Conservation (phyloP, 805 yeast genomes). For the Jamesozyma spencerorum region DNA sequence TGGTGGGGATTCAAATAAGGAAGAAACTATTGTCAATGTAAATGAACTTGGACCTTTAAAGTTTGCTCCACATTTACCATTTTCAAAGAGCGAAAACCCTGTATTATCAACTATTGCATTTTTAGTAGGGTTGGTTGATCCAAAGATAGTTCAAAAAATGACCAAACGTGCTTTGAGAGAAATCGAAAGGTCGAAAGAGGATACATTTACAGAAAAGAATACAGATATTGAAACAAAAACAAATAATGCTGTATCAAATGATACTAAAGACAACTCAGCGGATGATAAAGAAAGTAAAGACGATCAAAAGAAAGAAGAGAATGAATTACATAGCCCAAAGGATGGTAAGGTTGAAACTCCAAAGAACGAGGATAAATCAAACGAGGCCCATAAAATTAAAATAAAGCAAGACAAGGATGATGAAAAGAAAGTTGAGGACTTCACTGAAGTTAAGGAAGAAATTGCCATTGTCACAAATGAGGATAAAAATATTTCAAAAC, state of each 20-base stretch:
- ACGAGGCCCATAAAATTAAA: background rate
- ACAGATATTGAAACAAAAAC: conserved; percentile 1
- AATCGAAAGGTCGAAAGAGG: conserved; percentile 6
- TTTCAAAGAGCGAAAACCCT: conserved; percentile 82
- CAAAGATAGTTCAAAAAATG: conserved; percentile 77
- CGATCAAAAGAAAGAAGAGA: background rate
- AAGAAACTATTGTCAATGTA: conserved; percentile 5
- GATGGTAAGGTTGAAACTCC: background rate
- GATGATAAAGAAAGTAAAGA: background rate
- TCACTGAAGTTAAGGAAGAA: background rate
- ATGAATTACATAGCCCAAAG: background rate
- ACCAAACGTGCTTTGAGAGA: conserved; percentile 46
- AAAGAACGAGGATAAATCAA: background rate
- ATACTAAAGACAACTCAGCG: conserved; percentile 2
- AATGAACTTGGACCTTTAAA: conserved; percentile 61
- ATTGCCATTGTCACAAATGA: background rate
- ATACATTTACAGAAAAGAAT: background rate
- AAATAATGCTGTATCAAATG: background rate
- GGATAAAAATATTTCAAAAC: background rate
- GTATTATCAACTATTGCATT: conserved; percentile 88
- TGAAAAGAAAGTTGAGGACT: background rate
- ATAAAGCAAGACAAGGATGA: conserved; percentile 1
- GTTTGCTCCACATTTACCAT: conserved; percentile 77
- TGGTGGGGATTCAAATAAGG: background rate
- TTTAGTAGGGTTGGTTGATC: conserved; percentile 75